phyloP scores from a whole-genome alignment of 331 rosid species.

The Ulmus americana region DNA sequence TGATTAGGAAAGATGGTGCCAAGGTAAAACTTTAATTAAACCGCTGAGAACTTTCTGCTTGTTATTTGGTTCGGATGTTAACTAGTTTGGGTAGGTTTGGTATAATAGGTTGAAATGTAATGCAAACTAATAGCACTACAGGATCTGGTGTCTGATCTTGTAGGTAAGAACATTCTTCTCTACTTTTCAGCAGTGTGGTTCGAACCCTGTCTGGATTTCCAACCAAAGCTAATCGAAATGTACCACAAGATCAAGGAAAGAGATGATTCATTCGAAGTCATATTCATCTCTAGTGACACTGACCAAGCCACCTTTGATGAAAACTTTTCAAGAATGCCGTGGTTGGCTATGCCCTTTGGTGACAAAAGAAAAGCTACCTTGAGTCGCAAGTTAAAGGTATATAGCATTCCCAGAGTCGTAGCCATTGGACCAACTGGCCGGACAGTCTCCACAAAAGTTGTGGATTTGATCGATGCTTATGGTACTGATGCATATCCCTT shows the following conservation, averaged over 20 bases:
- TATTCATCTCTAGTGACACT: constrained; percentile 59
- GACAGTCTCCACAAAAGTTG: constrained; percentile 47
- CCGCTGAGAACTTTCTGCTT: not conserved
- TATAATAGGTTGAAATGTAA: not conserved
- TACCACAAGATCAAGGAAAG: constrained; percentile 52
- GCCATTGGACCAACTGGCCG: constrained; percentile 55
- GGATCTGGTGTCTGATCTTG: constrained; percentile 53
- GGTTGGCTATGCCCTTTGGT: constrained; percentile 70
- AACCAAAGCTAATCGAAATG: constrained; percentile 53
- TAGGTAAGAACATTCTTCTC: constrained; percentile 55
- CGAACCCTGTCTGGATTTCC: constrained; percentile 59
- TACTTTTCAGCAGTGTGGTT: constrained; percentile 84
- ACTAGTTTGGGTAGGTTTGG: not conserved
- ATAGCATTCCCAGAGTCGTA: constrained; percentile 52
- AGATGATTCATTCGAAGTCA: constrained; percentile 45
- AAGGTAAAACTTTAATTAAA: constrained; percentile 37
- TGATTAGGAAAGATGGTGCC: constrained; percentile 44
- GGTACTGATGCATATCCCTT: constrained; percentile 68
- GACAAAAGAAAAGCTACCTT: constrained; percentile 52
- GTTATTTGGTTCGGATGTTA: not conserved
- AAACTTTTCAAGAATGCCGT: constrained; percentile 60
- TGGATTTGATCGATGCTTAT: constrained; percentile 26
- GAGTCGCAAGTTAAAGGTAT: constrained; percentile 45
- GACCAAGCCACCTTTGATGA: constrained; percentile 53
- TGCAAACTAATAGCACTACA: constrained; percentile 16